Base-by-base conservation (phyloP, 2,329 filamentous ascomycete genomes). In the Arthroderma sp. region DNA sequence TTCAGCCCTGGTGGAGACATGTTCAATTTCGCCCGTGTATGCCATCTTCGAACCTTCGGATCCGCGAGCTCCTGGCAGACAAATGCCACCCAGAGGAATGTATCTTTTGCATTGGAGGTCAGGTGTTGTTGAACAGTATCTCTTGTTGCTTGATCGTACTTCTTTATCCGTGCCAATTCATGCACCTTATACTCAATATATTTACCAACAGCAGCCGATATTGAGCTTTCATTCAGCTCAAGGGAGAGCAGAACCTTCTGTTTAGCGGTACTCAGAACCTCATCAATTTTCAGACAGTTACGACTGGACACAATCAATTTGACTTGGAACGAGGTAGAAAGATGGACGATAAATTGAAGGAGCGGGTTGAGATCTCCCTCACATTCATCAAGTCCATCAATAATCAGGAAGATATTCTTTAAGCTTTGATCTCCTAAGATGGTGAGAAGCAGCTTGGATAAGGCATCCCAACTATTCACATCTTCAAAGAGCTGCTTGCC, bases 351-450 rank as follows among this genome's bases (percentile, higher is more conserved):
- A 8, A 68, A 48, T 0, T 60, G 38, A 8, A 72, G 53, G 3
- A 72, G 62, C 34, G 57, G 38, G 0, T 38, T 4, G 15, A 52
- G 47, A 32, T 52, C 59, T 6, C 32, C 37, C 9, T 40, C 46
- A 48, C 66, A 71, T 51, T 73, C 68, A 45, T 74, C 68, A 1
- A 73, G 63, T 1, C 68, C 69, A 53, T 73, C 68, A 37, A 74
- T 53, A 8, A 72, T 47, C 3, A 74, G 42, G 48, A 58, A 59
- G 0, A 55, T 57, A 0, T 8, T 48, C 1, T 53, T 10, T 2
- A 65, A 43, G 4, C 8, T 53, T 2, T 49, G 44, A 37, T 71
- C 65, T 9, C 57, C 10, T 1, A 74, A 46, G 7, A 74, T 67
- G 3, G 51, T 48, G 0, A 10, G 48, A 0, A 74, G 59, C 4